A percentile compares a stretch with the other conserved stretches of the same genome.
Evolutionary conservation across 2,329 filamentous ascomycete species (phyloP).

Genomic region (Clonostachys rosea): DNA sequence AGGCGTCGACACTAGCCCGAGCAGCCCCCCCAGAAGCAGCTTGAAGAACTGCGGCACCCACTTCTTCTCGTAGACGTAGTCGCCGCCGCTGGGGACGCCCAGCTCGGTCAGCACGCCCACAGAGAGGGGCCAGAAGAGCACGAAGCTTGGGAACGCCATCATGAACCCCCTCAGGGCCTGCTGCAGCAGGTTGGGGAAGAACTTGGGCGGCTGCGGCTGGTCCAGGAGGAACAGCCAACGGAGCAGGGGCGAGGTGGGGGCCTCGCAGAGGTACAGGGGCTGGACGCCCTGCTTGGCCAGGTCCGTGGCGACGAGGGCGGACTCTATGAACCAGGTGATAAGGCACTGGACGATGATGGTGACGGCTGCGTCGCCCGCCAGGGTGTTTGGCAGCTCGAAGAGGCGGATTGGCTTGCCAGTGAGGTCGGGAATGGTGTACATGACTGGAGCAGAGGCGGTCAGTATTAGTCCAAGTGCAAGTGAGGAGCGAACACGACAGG

Average conservation of each 20-base stretch:
- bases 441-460: slow-evolving; percentile 21
- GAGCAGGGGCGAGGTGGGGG: slow-evolving; percentile 22
- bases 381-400: slow-evolving; percentile 44
- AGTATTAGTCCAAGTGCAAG: background rate
- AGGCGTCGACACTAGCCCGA: slow-evolving; percentile 41
- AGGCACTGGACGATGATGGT: slow-evolving; percentile 46
- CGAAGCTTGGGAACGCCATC: slow-evolving; percentile 27
- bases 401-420: slow-evolving; percentile 33
- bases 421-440: slow-evolving; percentile 36
- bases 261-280: slow-evolving; percentile 36
- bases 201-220: slow-evolving; percentile 4
- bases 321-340: slow-evolving; percentile 46
- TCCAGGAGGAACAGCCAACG: slow-evolving; percentile 41
- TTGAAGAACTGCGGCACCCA: slow-evolving; percentile 49
- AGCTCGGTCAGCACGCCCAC: slow-evolving; percentile 35
- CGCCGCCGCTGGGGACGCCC: slow-evolving; percentile 27
- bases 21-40: slow-evolving; percentile 36
- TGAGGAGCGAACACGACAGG: background rate
- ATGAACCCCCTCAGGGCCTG: slow-evolving; percentile 15
- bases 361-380: slow-evolving; percentile 41
- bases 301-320: slow-evolving; percentile 40
- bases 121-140: slow-evolving; percentile 34
- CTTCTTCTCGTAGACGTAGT: slow-evolving; percentile 33
- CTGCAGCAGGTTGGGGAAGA: background rate
- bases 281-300: slow-evolving; percentile 36